Evolutionary conservation across 208 protist species (phyloP), one percentile per base, ranked within the genome.

Genomic region (Trypanosoma rangeli): DNA sequence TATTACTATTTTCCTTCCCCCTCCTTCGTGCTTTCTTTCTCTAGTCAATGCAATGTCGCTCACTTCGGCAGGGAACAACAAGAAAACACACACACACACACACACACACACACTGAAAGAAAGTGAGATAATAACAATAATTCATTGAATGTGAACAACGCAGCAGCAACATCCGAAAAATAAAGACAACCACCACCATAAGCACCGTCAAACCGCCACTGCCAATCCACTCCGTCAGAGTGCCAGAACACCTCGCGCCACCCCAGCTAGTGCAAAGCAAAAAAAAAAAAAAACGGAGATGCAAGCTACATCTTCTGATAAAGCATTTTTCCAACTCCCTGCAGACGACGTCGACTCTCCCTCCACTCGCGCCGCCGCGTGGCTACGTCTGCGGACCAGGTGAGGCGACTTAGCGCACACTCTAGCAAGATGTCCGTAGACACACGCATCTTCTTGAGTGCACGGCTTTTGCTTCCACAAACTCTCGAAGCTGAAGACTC

Each of bases 361-460:
- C 49, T 58, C 44, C 75, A 63, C 46, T 85, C 62, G 26, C 42
- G 62, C 18, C 54, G 68, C 16, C 85, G 67, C 52, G 75, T 73
- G 22, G 59, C 50, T 13, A 76, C 42, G 46, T 78, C 56, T 5
- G 79, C 53, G 31, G 74, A 79, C 42, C 64, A 58, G 5, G 63
- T 64, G 44, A 62, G 69, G 20, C 85, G 79, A 44, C 79, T 68
- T 44, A 70, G 20, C 10, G 82, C 85, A 66, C 85, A 90, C 65
- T 79, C 76, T 7, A 90, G 48, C 57, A 90, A 39, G 15, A 90
- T 31, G 39, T 86, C 84, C n/a, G 74, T 58, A n/a, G 57, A 56
- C 12, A 74, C 39, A 8, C 16, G 48, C 3, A 50, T 12, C 28
- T 33, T 26, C 16, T 18, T 18, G 22, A 22, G 3, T 22, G 4